Percentiles rank a stretch among this genome's conserved stretches.
Evolutionary conservation across 2,329 filamentous ascomycete species (phyloP).

Genomic region (Sclerotinia glacialis): DNA sequence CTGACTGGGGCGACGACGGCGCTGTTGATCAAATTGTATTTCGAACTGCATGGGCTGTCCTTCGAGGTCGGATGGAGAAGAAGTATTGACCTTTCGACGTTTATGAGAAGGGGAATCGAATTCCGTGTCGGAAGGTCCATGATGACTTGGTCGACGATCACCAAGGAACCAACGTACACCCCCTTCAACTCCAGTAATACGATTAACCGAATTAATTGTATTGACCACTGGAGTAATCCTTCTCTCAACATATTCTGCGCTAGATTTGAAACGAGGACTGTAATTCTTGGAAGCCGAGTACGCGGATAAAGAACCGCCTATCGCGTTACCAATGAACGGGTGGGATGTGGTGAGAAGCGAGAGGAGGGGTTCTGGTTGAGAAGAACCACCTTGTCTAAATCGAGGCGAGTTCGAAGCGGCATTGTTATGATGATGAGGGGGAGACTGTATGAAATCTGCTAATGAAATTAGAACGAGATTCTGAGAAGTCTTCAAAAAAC

Average conservation of each 20-base stretch:
- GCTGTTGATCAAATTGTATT: conserved; percentile 37
- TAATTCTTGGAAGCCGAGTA: conserved; percentile 89
- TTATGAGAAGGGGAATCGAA: conserved; percentile 51
- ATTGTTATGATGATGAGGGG: conserved; percentile 42
- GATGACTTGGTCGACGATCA: conserved; percentile 43
- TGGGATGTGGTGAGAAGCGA: conserved; percentile 85
- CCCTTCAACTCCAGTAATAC: conserved; percentile 83
- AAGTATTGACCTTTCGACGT: conserved; percentile 54
- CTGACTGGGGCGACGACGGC: conserved; percentile 35
- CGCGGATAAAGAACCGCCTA: conserved; percentile 78
- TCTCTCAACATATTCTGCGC: conserved; percentile 86
- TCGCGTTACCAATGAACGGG: conserved; percentile 79
- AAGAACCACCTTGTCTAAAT: conserved; percentile 34
- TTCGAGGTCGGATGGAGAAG: conserved; percentile 37
- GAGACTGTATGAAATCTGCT: conserved; percentile 65
- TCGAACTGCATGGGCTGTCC: conserved; percentile 29
- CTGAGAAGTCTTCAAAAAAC: conserved; percentile 32
- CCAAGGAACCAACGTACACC: conserved; percentile 81
- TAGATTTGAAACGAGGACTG: conserved; percentile 82
- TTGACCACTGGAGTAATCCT: conserved; percentile 84
- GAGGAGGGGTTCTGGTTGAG: conserved; percentile 71
- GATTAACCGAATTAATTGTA: conserved; percentile 78
- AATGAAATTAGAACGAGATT: conserved; percentile 22
- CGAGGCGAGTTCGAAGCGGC: conserved; percentile 41
- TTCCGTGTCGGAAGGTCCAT: conserved; percentile 47